A percentile compares a stretch with the other conserved stretches of the same genome.
Evolutionary conservation across 768 basidiomycete genomes (phyloP).

Genomic region (Agaricus blazei): DNA sequence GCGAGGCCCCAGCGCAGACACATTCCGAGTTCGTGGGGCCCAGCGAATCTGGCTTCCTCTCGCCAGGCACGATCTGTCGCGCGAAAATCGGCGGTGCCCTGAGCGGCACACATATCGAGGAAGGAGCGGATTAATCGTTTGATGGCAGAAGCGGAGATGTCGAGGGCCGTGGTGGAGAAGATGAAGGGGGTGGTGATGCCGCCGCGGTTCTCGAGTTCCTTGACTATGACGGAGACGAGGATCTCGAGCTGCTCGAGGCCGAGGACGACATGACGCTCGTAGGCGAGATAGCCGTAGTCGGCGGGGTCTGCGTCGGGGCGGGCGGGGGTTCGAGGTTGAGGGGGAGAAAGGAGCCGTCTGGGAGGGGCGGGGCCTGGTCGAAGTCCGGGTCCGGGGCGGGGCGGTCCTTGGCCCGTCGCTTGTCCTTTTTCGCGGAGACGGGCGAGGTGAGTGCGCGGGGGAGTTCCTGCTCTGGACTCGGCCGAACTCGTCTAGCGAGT

Average conservation of each 20-base stretch:
- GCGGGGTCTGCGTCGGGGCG: constrained; percentile 31
- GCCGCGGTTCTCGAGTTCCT: constrained; percentile 68
- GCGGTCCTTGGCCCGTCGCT: constrained; percentile 39
- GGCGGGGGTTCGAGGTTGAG: constrained; percentile 46
- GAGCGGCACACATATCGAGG: constrained; percentile 51
- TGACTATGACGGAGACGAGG: constrained; percentile 65
- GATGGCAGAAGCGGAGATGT: constrained; percentile 71
- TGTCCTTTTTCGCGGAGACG: constrained; percentile 45
- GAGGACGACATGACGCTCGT: constrained; percentile 68
- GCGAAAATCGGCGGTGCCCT: constrained; percentile 23
- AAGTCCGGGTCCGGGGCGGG: constrained; percentile 25
- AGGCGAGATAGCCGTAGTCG: constrained; percentile 71
- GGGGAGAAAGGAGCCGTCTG: constrained; percentile 51
- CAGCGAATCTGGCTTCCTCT: constrained; percentile 81
- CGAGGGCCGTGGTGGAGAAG: constrained; percentile 85
- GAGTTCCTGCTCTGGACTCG: constrained; percentile 45
- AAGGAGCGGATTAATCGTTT: constrained; percentile 78
- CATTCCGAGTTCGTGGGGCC: constrained; percentile 87
- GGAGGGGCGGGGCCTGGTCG: constrained; percentile 26
- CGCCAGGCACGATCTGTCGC: constrained; percentile 57
- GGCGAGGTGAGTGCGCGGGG: constrained; percentile 20
- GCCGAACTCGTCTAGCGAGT: constrained; percentile 60
- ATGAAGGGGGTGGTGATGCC: constrained; percentile 88
- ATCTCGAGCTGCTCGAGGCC: constrained; percentile 69
- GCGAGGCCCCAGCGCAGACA: constrained; percentile 90